Conservation (phyloP, 2,329 filamentous ascomycete genomes). For the Pestalotiopsis sp. region DNA sequence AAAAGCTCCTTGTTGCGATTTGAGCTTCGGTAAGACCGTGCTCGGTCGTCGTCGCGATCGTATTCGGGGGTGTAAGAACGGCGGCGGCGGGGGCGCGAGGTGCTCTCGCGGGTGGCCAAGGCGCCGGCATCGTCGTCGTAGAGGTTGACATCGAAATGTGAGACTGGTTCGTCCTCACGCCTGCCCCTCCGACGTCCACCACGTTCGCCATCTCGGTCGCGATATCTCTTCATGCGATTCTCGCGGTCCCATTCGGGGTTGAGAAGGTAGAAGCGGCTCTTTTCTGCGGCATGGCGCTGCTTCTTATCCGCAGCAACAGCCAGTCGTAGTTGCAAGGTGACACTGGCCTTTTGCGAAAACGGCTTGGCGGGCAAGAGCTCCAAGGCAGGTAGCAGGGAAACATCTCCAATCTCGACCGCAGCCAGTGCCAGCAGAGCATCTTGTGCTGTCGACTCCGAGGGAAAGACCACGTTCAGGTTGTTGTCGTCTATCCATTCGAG, state of each 20-base stretch:
- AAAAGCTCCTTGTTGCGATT: slow-evolving; percentile 68
- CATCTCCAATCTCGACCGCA: slow-evolving; percentile 52
- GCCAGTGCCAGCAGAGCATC: slow-evolving; percentile 58
- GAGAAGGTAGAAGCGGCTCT: slow-evolving; percentile 89
- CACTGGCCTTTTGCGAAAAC: slow-evolving; percentile 68
- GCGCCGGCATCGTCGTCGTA: slow-evolving; percentile 71
- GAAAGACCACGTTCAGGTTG: slow-evolving; percentile 84
- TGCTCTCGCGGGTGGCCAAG: slow-evolving; percentile 33
- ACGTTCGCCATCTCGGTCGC: slow-evolving; percentile 52
- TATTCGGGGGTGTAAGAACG: slow-evolving; percentile 37
- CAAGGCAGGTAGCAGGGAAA: slow-evolving; percentile 57
- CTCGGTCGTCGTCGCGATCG: slow-evolving; percentile 19
- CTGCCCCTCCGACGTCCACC: slow-evolving; percentile 32
- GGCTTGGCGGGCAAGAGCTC: slow-evolving; percentile 72
- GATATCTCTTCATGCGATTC: slow-evolving; percentile 64
- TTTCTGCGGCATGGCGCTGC: slow-evolving; percentile 71
- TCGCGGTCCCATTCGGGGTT: slow-evolving; percentile 87
- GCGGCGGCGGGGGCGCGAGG: slow-evolving; percentile 24
- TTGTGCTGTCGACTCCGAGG: slow-evolving; percentile 50
- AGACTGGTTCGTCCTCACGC: slow-evolving; percentile 51
- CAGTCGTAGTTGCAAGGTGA: slow-evolving; percentile 70
- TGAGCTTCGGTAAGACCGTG: slow-evolving; percentile 30
- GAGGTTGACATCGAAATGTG: slow-evolving; percentile 72
- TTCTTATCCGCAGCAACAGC: slow-evolving; percentile 80
- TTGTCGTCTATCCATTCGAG: slow-evolving; percentile 96